Percentiles rank a stretch among this genome's conserved stretches.
These are phyloP conservation scores for Curvularia eragrostidis DNA, from an alignment of 2,329 filamentous ascomycete genomes.

Conservation along the genomic window DNA sequence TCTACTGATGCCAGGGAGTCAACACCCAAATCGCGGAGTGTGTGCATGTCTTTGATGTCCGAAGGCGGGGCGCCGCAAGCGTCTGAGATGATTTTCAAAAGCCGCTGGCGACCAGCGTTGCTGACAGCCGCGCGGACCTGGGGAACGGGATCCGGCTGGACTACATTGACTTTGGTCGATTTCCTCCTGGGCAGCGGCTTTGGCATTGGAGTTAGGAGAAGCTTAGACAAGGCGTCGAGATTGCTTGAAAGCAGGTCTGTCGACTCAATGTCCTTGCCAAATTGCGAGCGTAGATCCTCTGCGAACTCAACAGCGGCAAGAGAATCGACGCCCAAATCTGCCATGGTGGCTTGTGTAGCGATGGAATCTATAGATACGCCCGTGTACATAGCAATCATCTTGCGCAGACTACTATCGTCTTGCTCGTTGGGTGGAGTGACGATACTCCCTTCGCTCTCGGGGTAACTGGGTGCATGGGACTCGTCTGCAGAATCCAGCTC, in stretches of 20 bases:
- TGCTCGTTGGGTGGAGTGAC: not conserved
- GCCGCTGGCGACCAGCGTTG: constrained; percentile 1
- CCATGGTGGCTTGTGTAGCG: constrained; percentile 8
- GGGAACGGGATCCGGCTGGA: not conserved
- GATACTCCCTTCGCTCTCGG: not conserved
- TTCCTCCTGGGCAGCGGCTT: not conserved
- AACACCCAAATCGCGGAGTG: constrained; percentile 19
- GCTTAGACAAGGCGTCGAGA: not conserved
- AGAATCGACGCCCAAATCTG: constrained; percentile 4
- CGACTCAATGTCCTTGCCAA: constrained; percentile 6
- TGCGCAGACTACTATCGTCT: constrained; percentile 3
- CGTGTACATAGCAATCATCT: constrained; percentile 19
- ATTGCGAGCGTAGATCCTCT: constrained; percentile 3
- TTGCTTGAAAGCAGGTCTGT: not conserved
- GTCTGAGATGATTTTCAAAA: constrained; percentile 1
- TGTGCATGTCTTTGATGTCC: constrained; percentile 4
- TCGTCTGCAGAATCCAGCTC: constrained; percentile 3
- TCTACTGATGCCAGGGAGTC: constrained; percentile 19
- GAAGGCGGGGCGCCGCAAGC: not conserved
- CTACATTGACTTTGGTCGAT: not conserved
- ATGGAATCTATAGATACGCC: constrained; percentile 7
- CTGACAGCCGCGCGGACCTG: not conserved
- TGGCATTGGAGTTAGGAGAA: not conserved
- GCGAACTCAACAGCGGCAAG: constrained; percentile 5
- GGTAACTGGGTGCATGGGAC: not conserved